Evolutionary conservation across 2,329 filamentous ascomycete genomes (phyloP).

Genomic region (Botrytis byssoidea): DNA sequence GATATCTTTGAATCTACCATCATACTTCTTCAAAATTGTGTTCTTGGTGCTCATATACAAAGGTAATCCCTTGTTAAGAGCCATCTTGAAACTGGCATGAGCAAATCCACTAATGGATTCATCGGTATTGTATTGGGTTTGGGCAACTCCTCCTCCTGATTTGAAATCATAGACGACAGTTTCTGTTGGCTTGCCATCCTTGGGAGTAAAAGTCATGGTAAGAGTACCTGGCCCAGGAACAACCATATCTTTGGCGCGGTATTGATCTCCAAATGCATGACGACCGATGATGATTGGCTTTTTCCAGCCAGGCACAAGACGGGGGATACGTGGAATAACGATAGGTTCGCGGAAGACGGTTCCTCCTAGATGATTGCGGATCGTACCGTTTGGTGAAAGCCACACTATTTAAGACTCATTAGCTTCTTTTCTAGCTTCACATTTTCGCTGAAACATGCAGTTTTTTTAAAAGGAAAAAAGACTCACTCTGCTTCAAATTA

Average conservation of each 20-base stretch:
- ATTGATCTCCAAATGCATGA: constrained; percentile 98
- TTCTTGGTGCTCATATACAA: constrained; percentile 99
- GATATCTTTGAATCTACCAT: constrained; percentile 98
- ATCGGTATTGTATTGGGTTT: constrained; percentile 98
- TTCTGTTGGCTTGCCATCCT: constrained; percentile 75
- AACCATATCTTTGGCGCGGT: constrained; percentile 91
- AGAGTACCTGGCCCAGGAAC: constrained; percentile 81
- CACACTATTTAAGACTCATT: constrained; percentile 63
- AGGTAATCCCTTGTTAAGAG: constrained; percentile 81
- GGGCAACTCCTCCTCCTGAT: constrained; percentile 79
- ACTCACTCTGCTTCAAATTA: constrained; percentile 92
- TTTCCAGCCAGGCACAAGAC: constrained; percentile 95
- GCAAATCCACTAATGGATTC: constrained; percentile 95
- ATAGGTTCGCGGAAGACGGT: constrained; percentile 99
- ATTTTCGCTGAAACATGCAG: neutral
- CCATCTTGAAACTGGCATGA: constrained; percentile 95
- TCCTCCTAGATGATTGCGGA: constrained; percentile 74
- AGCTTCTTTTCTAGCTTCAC: constrained; percentile 17
- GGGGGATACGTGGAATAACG: constrained; percentile 88
- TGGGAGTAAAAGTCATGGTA: constrained; percentile 91
- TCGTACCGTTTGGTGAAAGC: constrained; percentile 94
- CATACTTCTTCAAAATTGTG: constrained; percentile 98
- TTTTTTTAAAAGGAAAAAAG: neutral
- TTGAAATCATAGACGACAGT: constrained; percentile 91
- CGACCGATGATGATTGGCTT: constrained; percentile 99